Evolutionary conservation across 169 alveolate genomes (phyloP), one percentile per base, ranked within the genome.

Genomic region (Plasmodium chabaudi): DNA sequence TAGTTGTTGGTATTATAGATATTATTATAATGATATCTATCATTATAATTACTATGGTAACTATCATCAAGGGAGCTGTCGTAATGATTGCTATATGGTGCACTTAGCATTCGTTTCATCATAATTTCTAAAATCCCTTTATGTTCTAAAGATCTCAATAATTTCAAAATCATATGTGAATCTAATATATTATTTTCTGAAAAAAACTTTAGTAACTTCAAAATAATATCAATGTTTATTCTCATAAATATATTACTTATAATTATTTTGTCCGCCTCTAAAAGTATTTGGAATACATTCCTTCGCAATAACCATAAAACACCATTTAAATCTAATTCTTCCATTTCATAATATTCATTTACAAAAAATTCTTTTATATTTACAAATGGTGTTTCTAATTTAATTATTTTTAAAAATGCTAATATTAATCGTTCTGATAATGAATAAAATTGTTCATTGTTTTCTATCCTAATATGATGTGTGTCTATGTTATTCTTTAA

Each of bases 51-150:
- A 34, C 42, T 34, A 34, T 34, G 42, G 42, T 34, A 34, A 34
- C 42, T 34, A 34, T 34, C 42, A 34, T 34, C 42, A 34, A 34
- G 1, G 42, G 42, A 34, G 1, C 46, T 70, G 17, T 51, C 60
- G 9, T 63, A 69, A 65, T 57, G 17, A n/a, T 55, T 63, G 17
- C 71, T 27, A 70, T 42, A 60, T 2, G 91, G 87, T 13, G 65
- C 59, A 86, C 91, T 64, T 55, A 86, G 44, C 91, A 86, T 69
- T 34, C 91, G 67, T 69, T 86, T 86, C 87, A 86, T 68, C 87
- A 86, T 86, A 25, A 86, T 86, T 57, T 70, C 91, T 55, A 86
- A 86, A 86, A 86, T 86, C 9, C 91, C 91, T 72, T 86, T 86
- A 17, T 68, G 46, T 70, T 86, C 91, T 44, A 86, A 21, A 21